phyloP scores from a whole-genome alignment of 768 basidiomycete genomes.

The Hypholoma fasciculare region DNA sequence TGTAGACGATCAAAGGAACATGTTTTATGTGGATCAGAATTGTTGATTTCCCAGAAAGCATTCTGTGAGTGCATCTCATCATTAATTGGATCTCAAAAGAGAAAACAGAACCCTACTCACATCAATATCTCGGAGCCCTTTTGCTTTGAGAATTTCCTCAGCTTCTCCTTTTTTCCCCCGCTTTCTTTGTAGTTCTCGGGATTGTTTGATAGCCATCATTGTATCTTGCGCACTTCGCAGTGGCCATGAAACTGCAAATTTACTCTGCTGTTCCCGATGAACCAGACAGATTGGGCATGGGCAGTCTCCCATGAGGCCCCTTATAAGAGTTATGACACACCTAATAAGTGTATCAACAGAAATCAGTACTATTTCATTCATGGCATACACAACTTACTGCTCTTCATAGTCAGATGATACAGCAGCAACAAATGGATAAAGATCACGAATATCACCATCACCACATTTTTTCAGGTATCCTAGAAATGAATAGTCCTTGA shows the following conservation, averaged over 20 bases:
- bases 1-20: conserved; percentile 42
- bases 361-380: conserved; percentile 7
- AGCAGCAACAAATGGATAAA: conserved; percentile 39
- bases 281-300: conserved; percentile 38
- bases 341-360: conserved; percentile 12
- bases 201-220: conserved; percentile 8
- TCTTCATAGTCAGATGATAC: conserved; percentile 46
- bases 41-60: conserved; percentile 36
- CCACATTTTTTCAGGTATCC: conserved; percentile 12
- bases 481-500: conserved; percentile 13
- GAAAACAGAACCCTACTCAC: conserved; percentile 18
- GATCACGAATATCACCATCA: conserved; percentile 16
- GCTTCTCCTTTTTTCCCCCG: not conserved
- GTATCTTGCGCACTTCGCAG: conserved; percentile 13
- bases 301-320: conserved; percentile 23
- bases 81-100: too few species aligned
- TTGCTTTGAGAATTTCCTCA: conserved; percentile 21
- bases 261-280: conserved; percentile 17
- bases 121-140: conserved; percentile 21
- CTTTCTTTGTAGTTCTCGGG: conserved; percentile 7
- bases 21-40: conserved; percentile 33
- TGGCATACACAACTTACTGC: conserved; percentile 32
- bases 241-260: conserved; percentile 15
- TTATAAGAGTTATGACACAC: conserved; percentile 35
- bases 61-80: conserved; percentile 33